These are phyloP conservation scores for Macroventuria anomochaeta DNA, from an alignment of 2,329 filamentous ascomycete genomes.

Conservation along the genomic window DNA sequence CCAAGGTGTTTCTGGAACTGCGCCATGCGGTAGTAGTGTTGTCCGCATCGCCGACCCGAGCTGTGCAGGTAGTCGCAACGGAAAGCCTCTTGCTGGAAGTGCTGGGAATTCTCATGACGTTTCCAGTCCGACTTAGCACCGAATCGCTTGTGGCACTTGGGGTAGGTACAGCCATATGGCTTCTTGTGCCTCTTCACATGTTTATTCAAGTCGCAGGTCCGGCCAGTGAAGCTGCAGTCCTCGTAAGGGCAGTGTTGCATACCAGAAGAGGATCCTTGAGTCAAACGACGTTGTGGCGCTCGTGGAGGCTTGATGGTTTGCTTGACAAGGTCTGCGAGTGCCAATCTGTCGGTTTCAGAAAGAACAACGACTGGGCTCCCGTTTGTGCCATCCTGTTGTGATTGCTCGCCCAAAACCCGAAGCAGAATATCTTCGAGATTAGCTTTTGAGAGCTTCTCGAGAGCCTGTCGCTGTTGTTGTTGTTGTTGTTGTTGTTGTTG, in stretches of 20 bases:
- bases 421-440: slow-evolving; percentile 22
- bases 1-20: slow-evolving; percentile 68
- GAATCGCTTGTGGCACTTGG: slow-evolving; percentile 72
- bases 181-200: slow-evolving; percentile 81
- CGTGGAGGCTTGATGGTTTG: slow-evolving; percentile 20
- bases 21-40: slow-evolving; percentile 64
- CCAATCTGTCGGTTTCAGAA: slow-evolving; percentile 5
- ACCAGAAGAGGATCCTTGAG: slow-evolving; percentile 19
- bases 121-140: slow-evolving; percentile 98
- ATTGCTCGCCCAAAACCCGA: not conserved
- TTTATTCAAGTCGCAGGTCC: slow-evolving; percentile 62
- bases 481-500: too few species aligned
- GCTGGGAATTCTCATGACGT: slow-evolving; percentile 82
- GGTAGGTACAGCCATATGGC: slow-evolving; percentile 82
- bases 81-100: slow-evolving; percentile 75
- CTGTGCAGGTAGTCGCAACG: slow-evolving; percentile 60
- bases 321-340: slow-evolving; percentile 37
- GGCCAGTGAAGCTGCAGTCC: not conserved
- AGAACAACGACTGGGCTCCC: not conserved
- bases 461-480: slow-evolving; percentile 34
- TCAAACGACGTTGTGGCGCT: slow-evolving; percentile 19
- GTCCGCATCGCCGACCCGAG: slow-evolving; percentile 56
- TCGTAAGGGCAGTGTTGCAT: slow-evolving; percentile 26
- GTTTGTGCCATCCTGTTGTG: not conserved
- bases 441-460: slow-evolving; percentile 34